Evolutionary conservation across 441 rosid species (phyloP), one percentile per base, ranked within the genome.

Genomic region (Pelargonium australe): DNA sequence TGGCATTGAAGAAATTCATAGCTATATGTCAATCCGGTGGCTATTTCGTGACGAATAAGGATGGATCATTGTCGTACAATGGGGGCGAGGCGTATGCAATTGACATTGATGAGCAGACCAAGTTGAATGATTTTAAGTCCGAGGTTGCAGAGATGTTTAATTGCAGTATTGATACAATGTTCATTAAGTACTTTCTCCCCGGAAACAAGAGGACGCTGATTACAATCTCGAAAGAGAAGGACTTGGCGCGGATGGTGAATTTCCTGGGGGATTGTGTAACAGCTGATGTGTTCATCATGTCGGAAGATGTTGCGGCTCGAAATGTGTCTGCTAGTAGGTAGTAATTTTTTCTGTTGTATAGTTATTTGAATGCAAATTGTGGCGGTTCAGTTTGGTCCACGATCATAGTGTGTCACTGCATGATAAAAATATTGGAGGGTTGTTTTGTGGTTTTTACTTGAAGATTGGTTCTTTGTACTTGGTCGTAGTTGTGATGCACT

Each of bases 21-120:
- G 95, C 97, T 13, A 91, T 91, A 74, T 91, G 97, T 76, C 95
- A 91, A 71, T 84, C 97, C 0, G 93, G 95, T 13, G 95, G 97
- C 64, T 89, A 91, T 64, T 89, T 91, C 79, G 86, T 89, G 61
- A 70, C 86, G 0, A 76, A 78, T 63, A 80, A 79, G 79, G 95
- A 91, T 58, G 97, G 97, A 17, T 78, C 87, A 7, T 75, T 91
- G 77, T 78, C 84, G 3, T 91, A 87, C 68, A 73, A 63, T 13
- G 90, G 95, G n/a, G 97, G 95, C 2, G 92, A 84, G 8, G 97
- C 97, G 4, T 89, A 85, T 63, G 97, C 93, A 1, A 78, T 91
- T 8, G 97, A 91, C 76, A 80, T 91, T 40, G 86, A 86, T 72
- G 68, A 86, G 37, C 68, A 84, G 57, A 87, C 91, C 0, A 75